These are phyloP conservation scores for Mucor indicus DNA, from an alignment of 371 early-diverging fungal genomes.

Conservation along the genomic window DNA sequence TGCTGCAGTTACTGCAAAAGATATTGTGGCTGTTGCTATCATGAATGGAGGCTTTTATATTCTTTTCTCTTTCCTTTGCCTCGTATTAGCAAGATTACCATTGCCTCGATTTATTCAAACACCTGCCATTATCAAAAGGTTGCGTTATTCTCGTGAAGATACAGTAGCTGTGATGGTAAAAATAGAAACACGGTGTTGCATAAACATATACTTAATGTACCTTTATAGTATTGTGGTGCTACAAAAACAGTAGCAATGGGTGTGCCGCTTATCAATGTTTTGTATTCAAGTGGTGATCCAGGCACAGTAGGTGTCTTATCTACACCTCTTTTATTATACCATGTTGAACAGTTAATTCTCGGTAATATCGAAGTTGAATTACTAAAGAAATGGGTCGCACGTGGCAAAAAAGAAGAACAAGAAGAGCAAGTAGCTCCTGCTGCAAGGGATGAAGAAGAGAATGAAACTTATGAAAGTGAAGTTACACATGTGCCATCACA, in stretches of 20 bases:
- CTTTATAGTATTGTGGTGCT: slow-evolving; percentile 60
- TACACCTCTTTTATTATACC: slow-evolving; percentile 72
- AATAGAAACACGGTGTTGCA: not conserved
- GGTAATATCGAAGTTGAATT: slow-evolving; percentile 31
- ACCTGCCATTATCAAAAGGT: slow-evolving; percentile 19
- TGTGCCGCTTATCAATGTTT: slow-evolving; percentile 72
- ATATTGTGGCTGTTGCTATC: slow-evolving; percentile 55
- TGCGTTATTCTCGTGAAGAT: slow-evolving; percentile 49
- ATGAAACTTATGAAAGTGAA: slow-evolving; percentile 5
- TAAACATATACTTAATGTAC: not conserved
- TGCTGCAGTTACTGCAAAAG: slow-evolving; percentile 47
- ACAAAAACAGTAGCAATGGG: slow-evolving; percentile 81
- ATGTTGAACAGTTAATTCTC: slow-evolving; percentile 70
- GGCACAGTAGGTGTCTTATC: slow-evolving; percentile 63
- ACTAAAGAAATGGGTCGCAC: slow-evolving; percentile 21
- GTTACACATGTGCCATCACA: slow-evolving; percentile 17
- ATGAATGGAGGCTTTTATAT: slow-evolving; percentile 52
- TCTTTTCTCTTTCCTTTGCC: slow-evolving; percentile 40
- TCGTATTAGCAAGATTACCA: slow-evolving; percentile 41
- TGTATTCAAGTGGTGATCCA: slow-evolving; percentile 51
- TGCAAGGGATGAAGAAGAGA: slow-evolving; percentile 17
- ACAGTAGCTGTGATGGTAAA: slow-evolving; percentile 61
- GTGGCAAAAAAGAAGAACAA: slow-evolving; percentile 10
- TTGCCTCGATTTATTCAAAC: slow-evolving; percentile 29
- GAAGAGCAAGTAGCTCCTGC: not conserved